phyloP scores from a whole-genome alignment of 2,329 filamentous ascomycete genomes.

The Monosporascus sp. region DNA sequence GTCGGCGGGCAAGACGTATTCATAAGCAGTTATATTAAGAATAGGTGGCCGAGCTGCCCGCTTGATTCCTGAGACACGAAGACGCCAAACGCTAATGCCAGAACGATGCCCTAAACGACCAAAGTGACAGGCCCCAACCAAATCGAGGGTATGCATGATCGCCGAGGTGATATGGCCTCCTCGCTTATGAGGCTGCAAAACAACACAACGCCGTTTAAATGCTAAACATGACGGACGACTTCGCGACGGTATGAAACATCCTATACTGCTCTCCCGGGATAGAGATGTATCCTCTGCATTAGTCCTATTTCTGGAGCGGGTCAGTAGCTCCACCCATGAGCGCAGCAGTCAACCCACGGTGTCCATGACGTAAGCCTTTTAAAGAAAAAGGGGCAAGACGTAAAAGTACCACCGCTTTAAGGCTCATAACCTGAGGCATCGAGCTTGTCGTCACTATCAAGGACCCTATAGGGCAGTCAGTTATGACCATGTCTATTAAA shows the following conservation, averaged over 20 bases:
- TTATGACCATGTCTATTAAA: background rate
- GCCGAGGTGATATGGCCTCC: background rate
- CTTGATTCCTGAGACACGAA: background rate
- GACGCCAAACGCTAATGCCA: constrained; percentile 22
- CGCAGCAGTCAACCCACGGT: too few relatives aligned
- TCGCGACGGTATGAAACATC: background rate
- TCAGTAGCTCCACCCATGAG: background rate
- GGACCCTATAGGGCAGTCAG: constrained; percentile 32
- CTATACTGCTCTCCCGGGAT: background rate
- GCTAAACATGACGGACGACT: background rate
- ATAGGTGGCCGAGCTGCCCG: too few relatives aligned
- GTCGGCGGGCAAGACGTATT: too few relatives aligned
- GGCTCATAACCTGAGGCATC: constrained; percentile 42
- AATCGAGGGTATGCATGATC: background rate
- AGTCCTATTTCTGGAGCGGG: background rate
- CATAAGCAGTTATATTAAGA: too few relatives aligned
- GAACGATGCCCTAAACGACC: constrained; percentile 1
- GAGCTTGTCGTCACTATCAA: constrained; percentile 50
- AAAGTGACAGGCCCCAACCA: too few relatives aligned
- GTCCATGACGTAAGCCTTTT: too few relatives aligned
- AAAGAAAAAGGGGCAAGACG: too few relatives aligned
- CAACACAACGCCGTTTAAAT: background rate
- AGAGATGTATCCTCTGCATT: too few relatives aligned
- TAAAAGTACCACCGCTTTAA: constrained; percentile 10
- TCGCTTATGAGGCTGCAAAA: background rate